A percentile compares a stretch with the other conserved stretches of the same genome.
phyloP scores from a whole-genome alignment of 2,329 filamentous ascomycete genomes.

The Lasiodiplodia sp. region DNA sequence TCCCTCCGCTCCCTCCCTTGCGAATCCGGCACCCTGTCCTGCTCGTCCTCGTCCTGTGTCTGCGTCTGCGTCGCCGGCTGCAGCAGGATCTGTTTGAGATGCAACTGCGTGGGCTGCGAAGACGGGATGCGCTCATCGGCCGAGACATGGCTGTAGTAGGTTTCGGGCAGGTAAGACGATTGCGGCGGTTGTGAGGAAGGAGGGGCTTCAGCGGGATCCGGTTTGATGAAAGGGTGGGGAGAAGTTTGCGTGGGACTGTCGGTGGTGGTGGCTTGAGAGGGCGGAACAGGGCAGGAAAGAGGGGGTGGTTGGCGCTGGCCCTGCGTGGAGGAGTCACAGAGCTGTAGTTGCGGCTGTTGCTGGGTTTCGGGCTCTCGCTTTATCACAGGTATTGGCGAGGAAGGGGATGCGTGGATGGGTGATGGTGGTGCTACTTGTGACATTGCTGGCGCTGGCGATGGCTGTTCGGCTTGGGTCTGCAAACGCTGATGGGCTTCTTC shows the following conservation, averaged over 20 bases:
- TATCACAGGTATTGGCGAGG: not conserved
- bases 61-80: not conserved
- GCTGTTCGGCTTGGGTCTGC: not conserved
- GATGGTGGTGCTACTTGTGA: not conserved
- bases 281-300: not conserved
- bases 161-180: not conserved
- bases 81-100: slow-evolving; percentile 7
- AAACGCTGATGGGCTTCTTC: not conserved
- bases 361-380: slow-evolving; percentile 10
- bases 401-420: not conserved
- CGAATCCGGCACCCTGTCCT: slow-evolving; percentile 12
- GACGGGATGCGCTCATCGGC: not conserved
- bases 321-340: not conserved
- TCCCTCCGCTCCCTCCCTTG: not conserved
- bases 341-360: not conserved
- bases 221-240: not conserved
- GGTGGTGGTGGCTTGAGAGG: slow-evolving; percentile 2
- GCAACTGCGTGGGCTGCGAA: slow-evolving; percentile 1
- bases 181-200: not conserved
- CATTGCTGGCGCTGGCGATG: not conserved
- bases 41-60: not conserved
- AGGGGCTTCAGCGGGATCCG: not conserved
- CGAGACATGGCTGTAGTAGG: not conserved
- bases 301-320: not conserved
- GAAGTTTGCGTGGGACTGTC: slow-evolving; percentile 10